phyloP scores from a whole-genome alignment of 768 basidiomycete species.

The Xerocomellus chrysenteron region DNA sequence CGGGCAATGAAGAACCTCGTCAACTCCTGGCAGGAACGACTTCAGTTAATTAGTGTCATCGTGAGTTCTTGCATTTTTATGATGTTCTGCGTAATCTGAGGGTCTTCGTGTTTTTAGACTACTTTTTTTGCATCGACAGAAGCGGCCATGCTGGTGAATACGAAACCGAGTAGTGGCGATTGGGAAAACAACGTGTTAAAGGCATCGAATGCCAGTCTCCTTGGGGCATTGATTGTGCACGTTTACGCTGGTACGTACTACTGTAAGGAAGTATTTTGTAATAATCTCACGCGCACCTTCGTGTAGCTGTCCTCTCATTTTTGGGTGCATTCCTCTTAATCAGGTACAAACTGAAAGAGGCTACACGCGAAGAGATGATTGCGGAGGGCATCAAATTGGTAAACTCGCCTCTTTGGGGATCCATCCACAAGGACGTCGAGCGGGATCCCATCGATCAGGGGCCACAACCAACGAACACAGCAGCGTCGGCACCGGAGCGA shows the following conservation, averaged over 20 bases:
- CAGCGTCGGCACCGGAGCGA: not conserved
- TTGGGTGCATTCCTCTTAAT: conserved; percentile 56
- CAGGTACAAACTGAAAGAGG: conserved; percentile 53
- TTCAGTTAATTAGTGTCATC: conserved; percentile 60
- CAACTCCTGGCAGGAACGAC: conserved; percentile 60
- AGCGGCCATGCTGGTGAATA: conserved; percentile 48
- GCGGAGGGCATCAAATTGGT: conserved; percentile 29
- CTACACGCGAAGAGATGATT: conserved; percentile 46
- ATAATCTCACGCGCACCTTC: not conserved
- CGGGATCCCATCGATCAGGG: conserved; percentile 2
- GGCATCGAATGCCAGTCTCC: conserved; percentile 46
- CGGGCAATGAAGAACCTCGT: conserved; percentile 50
- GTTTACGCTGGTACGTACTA: conserved; percentile 44
- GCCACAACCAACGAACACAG: not conserved
- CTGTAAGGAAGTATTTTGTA: conserved; percentile 3
- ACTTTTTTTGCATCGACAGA: conserved; percentile 64
- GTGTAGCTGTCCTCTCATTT: conserved; percentile 47
- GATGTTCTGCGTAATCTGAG: not conserved
- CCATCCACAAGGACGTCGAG: conserved; percentile 13
- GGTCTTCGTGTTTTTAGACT: conserved; percentile 36
- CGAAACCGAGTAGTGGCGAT: conserved; percentile 32
- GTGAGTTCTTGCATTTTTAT: conserved; percentile 34
- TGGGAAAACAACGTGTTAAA: conserved; percentile 14
- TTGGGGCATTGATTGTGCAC: conserved; percentile 54
- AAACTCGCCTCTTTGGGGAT: conserved; percentile 20